Percentiles rank a stretch among this genome's conserved stretches.
Evolutionary conservation across 2,329 filamentous ascomycete species (phyloP).

Genomic region (Fusarium continuum): DNA sequence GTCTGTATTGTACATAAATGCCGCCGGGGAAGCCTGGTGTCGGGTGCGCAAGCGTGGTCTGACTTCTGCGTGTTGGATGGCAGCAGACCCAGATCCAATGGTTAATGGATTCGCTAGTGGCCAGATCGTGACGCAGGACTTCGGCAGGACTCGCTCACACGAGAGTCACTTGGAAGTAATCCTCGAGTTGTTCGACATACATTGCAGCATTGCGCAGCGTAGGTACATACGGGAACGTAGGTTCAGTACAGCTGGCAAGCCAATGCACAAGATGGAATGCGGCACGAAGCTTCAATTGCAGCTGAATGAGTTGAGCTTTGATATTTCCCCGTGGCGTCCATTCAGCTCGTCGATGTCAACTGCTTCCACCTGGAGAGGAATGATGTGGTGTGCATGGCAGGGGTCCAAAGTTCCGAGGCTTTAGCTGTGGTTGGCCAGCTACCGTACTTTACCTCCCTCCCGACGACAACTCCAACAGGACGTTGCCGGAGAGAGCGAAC

Average conservation of each 20-base stretch:
- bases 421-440: slow-evolving; percentile 15
- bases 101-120: slow-evolving; percentile 29
- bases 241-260: slow-evolving; percentile 7
- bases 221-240: too few species aligned
- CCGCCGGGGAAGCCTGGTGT: slow-evolving; percentile 25
- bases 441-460: neutral
- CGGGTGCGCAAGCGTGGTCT: slow-evolving; percentile 36
- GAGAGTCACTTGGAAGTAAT: slow-evolving; percentile 7
- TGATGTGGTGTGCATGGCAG: slow-evolving; percentile 22
- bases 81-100: slow-evolving; percentile 20
- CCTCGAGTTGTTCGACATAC: neutral
- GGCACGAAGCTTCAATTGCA: slow-evolving; percentile 16
- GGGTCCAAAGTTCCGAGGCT: slow-evolving; percentile 2
- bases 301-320: neutral
- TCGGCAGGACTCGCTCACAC: slow-evolving; percentile 22
- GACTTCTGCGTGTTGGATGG: slow-evolving; percentile 36
- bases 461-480: slow-evolving; percentile 4
- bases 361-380: slow-evolving; percentile 13
- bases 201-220: too few species aligned
- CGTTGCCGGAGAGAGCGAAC: slow-evolving; percentile 18
- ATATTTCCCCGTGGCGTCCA: neutral
- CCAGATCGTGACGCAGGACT: slow-evolving; percentile 41
- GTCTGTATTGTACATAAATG: slow-evolving; percentile 13
- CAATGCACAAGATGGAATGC: slow-evolving; percentile 13
- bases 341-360: slow-evolving; percentile 13